Conservation (phyloP, 2,329 filamentous ascomycete species). For the Talaromyces albobiverticillius region DNA sequence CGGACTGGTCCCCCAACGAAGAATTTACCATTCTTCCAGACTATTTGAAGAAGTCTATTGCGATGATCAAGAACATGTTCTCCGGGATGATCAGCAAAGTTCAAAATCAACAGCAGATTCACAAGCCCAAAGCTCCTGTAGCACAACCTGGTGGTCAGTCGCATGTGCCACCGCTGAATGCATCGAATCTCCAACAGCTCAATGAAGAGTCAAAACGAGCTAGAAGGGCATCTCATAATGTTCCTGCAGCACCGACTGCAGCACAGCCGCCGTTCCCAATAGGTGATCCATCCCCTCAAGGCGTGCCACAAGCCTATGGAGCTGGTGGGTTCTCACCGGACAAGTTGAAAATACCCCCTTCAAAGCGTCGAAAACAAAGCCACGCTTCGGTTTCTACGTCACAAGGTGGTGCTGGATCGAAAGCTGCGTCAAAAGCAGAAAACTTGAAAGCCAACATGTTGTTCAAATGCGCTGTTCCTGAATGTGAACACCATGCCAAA, state of each 20-base stretch:
- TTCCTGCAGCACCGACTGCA: slow-evolving; percentile 48
- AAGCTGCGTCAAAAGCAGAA: slow-evolving; percentile 17
- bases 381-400: slow-evolving; percentile 31
- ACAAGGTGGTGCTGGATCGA: slow-evolving; percentile 20
- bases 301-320: slow-evolving; percentile 56
- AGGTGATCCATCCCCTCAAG: slow-evolving; percentile 53
- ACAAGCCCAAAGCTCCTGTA: slow-evolving; percentile 16
- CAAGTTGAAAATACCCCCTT: slow-evolving; percentile 56
- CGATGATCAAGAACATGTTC: slow-evolving; percentile 42
- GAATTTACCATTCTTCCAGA: slow-evolving; percentile 44
- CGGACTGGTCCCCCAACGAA: slow-evolving; percentile 43
- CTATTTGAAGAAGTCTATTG: slow-evolving; percentile 34
- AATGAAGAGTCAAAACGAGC: slow-evolving; percentile 44
- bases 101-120: slow-evolving; percentile 27
- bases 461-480: slow-evolving; percentile 53
- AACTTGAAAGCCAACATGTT: slow-evolving; percentile 27
- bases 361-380: slow-evolving; percentile 57
- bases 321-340: slow-evolving; percentile 53
- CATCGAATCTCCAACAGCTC: slow-evolving; percentile 46
- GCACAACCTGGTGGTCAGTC: slow-evolving; percentile 22
- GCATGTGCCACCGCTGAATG: slow-evolving; percentile 38
- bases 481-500: slow-evolving; percentile 53
- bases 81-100: slow-evolving; percentile 34
- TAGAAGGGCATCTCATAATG: slow-evolving; percentile 36
- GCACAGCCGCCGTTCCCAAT: slow-evolving; percentile 53